Percentiles rank a stretch among this genome's conserved stretches.
phyloP scores from a whole-genome alignment of 1,284 basidiomycete genomes.

The Ganoderma lingzhi region DNA sequence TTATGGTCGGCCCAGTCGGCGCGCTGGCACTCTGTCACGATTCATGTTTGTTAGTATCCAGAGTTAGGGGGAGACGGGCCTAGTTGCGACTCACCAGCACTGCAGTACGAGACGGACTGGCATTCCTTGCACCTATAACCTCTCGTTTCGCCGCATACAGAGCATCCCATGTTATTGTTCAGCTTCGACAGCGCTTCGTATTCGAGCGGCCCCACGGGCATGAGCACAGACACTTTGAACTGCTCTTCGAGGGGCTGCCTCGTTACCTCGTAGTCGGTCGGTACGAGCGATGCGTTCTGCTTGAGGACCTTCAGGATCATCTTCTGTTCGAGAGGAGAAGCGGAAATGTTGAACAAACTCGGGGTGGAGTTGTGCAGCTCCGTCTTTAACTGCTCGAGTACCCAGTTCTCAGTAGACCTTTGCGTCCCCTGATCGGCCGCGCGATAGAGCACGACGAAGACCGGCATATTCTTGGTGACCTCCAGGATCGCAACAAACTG shows the following conservation, averaged over 20 bases:
- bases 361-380: slow-evolving; percentile 1
- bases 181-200: slow-evolving; percentile 48
- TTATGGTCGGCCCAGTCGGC: slow-evolving; percentile 52
- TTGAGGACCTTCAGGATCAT: slow-evolving; percentile 43
- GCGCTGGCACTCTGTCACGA: slow-evolving; percentile 47
- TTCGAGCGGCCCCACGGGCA: slow-evolving; percentile 49
- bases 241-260: slow-evolving; percentile 35
- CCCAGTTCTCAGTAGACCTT: slow-evolving; percentile 28
- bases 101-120: slow-evolving; percentile 48
- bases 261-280: slow-evolving; percentile 37
- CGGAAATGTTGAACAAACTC: slow-evolving; percentile 21
- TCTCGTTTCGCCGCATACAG: slow-evolving; percentile 46
- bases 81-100: slow-evolving; percentile 36
- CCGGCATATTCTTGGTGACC: slow-evolving; percentile 39
- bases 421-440: slow-evolving; percentile 29
- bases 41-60: no score
- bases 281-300: slow-evolving; percentile 45
- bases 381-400: slow-evolving; percentile 18
- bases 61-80: no score
- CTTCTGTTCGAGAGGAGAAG: slow-evolving; percentile 46
- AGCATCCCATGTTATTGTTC: slow-evolving; percentile 46
- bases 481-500: slow-evolving; percentile 44
- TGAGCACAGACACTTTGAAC: slow-evolving; percentile 46
- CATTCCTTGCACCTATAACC: slow-evolving; percentile 47
- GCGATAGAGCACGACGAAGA: slow-evolving; percentile 44